phyloP scores from a whole-genome alignment of 192 early-diverging fungal genomes.

The Lunasporangiospora selenospora region DNA sequence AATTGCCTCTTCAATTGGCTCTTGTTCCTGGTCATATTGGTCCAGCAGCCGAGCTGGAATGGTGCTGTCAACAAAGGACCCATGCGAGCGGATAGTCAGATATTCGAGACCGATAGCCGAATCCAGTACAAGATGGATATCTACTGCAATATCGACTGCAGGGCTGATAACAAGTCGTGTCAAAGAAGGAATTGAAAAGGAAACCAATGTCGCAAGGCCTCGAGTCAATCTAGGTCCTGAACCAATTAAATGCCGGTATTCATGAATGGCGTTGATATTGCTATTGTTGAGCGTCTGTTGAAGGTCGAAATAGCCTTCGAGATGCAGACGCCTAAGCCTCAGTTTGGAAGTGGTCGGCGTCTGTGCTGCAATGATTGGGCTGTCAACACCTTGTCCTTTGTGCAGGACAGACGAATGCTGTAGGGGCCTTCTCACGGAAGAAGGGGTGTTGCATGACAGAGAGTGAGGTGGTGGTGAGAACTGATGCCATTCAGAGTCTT shows the following conservation, averaged over 20 bases:
- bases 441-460: not conserved
- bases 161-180: conserved; percentile 29
- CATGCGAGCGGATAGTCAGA: conserved; percentile 24
- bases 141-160: conserved; percentile 14
- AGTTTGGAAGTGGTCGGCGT: too few species aligned
- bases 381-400: too few species aligned
- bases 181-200: conserved; percentile 30
- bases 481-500: not conserved
- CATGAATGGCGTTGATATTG: not conserved
- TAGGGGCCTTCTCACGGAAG: not conserved
- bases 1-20: too few species aligned
- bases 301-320: conserved; percentile 28
- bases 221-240: too few species aligned
- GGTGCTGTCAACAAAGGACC: conserved; percentile 19
- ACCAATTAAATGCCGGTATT: not conserved
- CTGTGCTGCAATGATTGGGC: too few species aligned
- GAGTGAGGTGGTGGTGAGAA: not conserved
- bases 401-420: not conserved
- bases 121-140: conserved; percentile 35
- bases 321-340: conserved; percentile 4
- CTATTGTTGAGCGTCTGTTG: not conserved
- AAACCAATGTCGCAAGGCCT: conserved; percentile 1
- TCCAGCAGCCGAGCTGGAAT: too few species aligned
- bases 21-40: too few species aligned
- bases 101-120: conserved; percentile 12